Conservation (phyloP, 371 early-diverging fungal genomes). For the Rhizomucor pusillus region DNA sequence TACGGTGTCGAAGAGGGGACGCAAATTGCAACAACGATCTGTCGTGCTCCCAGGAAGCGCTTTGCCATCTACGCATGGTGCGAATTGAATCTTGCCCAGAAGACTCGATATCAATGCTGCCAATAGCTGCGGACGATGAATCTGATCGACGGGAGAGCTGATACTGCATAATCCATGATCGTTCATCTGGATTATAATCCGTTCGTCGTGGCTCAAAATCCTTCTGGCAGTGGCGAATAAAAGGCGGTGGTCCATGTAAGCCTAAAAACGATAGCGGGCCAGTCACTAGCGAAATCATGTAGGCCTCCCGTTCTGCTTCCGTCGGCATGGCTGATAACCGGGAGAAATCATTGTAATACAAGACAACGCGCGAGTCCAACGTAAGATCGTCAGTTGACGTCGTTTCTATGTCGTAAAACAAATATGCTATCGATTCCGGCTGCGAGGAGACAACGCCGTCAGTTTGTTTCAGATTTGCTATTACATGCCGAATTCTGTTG, state of each 20-base stretch:
- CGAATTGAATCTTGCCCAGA: neutral
- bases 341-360: conserved; percentile 5
- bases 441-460: neutral
- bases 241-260: conserved; percentile 14
- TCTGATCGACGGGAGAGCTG: neutral
- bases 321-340: conserved; percentile 3
- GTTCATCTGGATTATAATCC: conserved; percentile 7
- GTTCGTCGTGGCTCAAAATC: neutral
- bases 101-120: conserved; percentile 4
- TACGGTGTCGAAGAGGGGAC: conserved; percentile 14
- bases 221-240: conserved; percentile 4
- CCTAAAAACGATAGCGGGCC: conserved; percentile 12
- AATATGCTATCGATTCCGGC: neutral
- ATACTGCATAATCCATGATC: conserved; percentile 5
- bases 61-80: conserved; percentile 6
- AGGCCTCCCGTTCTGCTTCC: conserved; percentile 3
- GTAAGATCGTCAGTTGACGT: conserved; percentile 12
- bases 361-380: conserved; percentile 22
- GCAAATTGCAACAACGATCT: conserved; percentile 6
- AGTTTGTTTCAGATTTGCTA: neutral
- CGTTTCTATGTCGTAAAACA: conserved; percentile 8
- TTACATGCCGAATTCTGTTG: conserved; percentile 3
- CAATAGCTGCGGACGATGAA: conserved; percentile 1
- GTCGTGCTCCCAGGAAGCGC: conserved; percentile 33
- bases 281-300: conserved; percentile 12